Evolutionary conservation across 2,329 filamentous ascomycete species (phyloP).

Genomic region (Chlorencoelia australis): DNA sequence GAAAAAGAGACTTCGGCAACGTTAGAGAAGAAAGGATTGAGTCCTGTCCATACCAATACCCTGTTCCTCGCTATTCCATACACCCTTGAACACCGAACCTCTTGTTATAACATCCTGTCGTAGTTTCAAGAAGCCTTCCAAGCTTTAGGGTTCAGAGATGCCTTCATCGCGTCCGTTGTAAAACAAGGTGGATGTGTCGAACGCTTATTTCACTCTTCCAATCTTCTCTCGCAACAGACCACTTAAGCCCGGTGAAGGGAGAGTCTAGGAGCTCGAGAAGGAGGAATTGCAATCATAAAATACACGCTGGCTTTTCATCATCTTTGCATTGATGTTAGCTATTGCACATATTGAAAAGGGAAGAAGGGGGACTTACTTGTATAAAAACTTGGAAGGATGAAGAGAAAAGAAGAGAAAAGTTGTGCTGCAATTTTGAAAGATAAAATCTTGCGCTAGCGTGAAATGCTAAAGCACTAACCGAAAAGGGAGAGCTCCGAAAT

Average conservation of each 20-base stretch:
- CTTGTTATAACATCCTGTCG: no score
- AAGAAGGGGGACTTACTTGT: conserved; percentile 57
- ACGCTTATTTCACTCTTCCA: conserved; percentile 93
- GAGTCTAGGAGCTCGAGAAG: conserved; percentile 62
- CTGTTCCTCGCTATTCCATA: no score
- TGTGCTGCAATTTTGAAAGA: conserved; percentile 27
- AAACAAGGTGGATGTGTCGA: conserved; percentile 99
- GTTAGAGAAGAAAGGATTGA: no score
- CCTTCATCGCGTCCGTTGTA: conserved; percentile 90
- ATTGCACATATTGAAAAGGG: conserved; percentile 3
- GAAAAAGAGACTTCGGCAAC: no score
- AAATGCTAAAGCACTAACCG: conserved; percentile 15
- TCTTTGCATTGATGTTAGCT: conserved; percentile 44
- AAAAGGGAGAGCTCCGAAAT: conserved; percentile 17
- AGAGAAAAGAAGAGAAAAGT: conserved; percentile 43
- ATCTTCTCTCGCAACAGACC: conserved; percentile 59
- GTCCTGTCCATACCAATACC: no score
- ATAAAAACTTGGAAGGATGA: conserved; percentile 99
- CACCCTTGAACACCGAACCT: no score
- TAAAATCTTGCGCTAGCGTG: conserved; percentile 14
- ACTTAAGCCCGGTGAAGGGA: conserved; percentile 84
- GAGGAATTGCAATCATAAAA: conserved; percentile 70
- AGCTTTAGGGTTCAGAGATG: conserved; percentile 75
- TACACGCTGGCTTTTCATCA: conserved; percentile 99
- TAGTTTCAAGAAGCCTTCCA: conserved; percentile 39